Conservation (phyloP, 2,329 filamentous ascomycete genomes). For the Aspergillus arachidicola region DNA sequence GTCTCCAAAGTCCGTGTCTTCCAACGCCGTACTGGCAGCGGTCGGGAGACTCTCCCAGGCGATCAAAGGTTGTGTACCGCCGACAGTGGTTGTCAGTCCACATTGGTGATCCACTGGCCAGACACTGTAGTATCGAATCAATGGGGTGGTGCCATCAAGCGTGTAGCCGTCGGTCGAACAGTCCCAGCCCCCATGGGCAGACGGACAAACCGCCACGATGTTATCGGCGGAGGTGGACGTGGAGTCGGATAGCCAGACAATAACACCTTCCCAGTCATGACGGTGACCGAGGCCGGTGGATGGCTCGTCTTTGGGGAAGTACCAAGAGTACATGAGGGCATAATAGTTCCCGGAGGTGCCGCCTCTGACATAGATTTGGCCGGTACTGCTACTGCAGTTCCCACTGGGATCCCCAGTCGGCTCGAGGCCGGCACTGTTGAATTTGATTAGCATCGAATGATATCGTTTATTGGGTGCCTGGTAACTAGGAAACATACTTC, state of each 20-base stretch:
- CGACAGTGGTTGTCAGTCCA: conserved; percentile 45
- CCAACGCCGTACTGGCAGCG: conserved; percentile 47
- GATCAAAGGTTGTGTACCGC: conserved; percentile 50
- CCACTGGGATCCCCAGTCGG: conserved; percentile 43
- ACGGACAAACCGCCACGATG: conserved; percentile 55
- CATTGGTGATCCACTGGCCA: conserved; percentile 54
- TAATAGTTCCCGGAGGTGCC: conserved; percentile 45
- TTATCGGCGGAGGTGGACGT: conserved; percentile 41
- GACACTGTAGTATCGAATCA: conserved; percentile 53
- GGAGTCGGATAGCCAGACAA: conserved; percentile 52
- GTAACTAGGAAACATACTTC: conserved; percentile 43
- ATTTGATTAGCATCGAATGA: neutral
- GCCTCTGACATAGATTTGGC: conserved; percentile 56
- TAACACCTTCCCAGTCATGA: conserved; percentile 60
- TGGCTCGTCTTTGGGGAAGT: conserved; percentile 53
- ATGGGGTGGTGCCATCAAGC: conserved; percentile 47
- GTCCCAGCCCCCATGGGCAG: conserved; percentile 54
- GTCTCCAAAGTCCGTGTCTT: conserved; percentile 50
- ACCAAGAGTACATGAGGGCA: conserved; percentile 58
- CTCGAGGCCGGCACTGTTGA: conserved; percentile 46
- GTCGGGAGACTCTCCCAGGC: conserved; percentile 53
- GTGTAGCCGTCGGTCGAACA: conserved; percentile 45
- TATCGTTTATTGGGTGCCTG: neutral
- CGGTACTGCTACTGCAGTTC: conserved; percentile 48
- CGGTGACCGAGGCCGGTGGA: conserved; percentile 52